These are phyloP conservation scores for Phallus indusiatus DNA, from an alignment of 768 basidiomycete species.

Conservation along the genomic window DNA sequence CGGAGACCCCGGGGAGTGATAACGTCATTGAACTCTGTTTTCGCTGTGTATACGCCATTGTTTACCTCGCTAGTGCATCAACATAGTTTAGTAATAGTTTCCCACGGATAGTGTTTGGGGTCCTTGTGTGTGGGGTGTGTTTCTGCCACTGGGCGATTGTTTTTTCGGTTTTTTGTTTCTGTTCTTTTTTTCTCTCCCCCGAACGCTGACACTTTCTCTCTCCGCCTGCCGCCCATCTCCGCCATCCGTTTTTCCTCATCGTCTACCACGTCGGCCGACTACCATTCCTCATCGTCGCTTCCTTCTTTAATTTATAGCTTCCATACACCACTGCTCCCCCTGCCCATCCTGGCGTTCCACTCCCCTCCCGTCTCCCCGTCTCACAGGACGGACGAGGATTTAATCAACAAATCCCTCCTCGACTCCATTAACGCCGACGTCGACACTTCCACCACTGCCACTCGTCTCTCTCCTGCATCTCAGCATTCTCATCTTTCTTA, in stretches of 20 bases:
- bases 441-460: too few species aligned
- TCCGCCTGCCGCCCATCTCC: conserved; percentile 40
- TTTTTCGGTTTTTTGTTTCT: neutral
- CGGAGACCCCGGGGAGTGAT: neutral
- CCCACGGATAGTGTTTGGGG: neutral
- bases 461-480: conserved; percentile 47
- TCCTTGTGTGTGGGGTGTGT: neutral
- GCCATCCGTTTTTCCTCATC: conserved; percentile 26
- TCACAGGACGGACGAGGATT: conserved; percentile 54
- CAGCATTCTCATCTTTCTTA: conserved; percentile 36
- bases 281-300: conserved; percentile 30
- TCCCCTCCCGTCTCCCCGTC: conserved; percentile 19
- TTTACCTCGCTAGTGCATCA: neutral
- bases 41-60: neutral
- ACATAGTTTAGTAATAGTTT: neutral
- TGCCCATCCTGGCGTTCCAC: conserved; percentile 17
- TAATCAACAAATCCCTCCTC: conserved; percentile 76
- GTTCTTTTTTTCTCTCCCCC: conserved; percentile 24
- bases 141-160: neutral
- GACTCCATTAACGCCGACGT: conserved; percentile 79
- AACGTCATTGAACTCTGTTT: neutral
- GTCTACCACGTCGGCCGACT: conserved; percentile 36
- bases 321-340: conserved; percentile 16
- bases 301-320: conserved; percentile 19
- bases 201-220: conserved; percentile 37